These are phyloP conservation scores for Triglochin maritima DNA, from an alignment of 106 monocot species.

Conservation along the genomic window DNA sequence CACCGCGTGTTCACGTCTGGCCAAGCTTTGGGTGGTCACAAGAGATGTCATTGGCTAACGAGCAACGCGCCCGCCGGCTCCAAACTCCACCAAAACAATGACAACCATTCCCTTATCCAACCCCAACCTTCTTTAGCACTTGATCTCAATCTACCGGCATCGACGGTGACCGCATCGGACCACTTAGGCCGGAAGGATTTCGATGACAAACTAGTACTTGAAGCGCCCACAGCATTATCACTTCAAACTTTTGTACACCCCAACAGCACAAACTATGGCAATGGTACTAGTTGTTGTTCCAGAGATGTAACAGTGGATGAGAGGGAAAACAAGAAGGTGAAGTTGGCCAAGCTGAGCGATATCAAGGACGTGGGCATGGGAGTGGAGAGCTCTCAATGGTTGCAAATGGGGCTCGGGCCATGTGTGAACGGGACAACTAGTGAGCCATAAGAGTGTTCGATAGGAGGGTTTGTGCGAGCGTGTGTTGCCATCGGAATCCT, in stretches of 20 bases:
- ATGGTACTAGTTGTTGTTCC: neutral
- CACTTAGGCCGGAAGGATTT: neutral
- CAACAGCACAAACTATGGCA: neutral
- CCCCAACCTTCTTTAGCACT: slow-evolving; percentile 9
- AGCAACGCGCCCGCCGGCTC: slow-evolving; percentile 3
- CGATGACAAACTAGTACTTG: slow-evolving; percentile 13
- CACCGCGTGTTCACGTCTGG: slow-evolving; percentile 51
- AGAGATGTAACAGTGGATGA: slow-evolving; percentile 14
- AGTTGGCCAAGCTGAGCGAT: slow-evolving; percentile 48
- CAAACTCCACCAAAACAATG: slow-evolving; percentile 4
- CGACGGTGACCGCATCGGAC: neutral
- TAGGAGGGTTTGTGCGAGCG: neutral
- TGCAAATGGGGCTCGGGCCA: slow-evolving; percentile 63
- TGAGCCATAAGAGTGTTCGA: neutral
- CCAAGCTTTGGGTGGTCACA: slow-evolving; percentile 72
- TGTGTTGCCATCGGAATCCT: too few species aligned
- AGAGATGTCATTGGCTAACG: slow-evolving; percentile 45
- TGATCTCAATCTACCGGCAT: slow-evolving; percentile 41
- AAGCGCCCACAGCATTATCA: slow-evolving; percentile 21
- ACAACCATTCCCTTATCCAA: slow-evolving; percentile 6
- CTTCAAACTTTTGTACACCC: slow-evolving; percentile 24
- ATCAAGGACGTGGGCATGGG: slow-evolving; percentile 43
- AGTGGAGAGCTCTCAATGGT: slow-evolving; percentile 37
- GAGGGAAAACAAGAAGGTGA: slow-evolving; percentile 39
- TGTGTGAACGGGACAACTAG: neutral